Percentiles rank a stretch among this genome's conserved stretches.
Evolutionary conservation across 1,284 basidiomycete species (phyloP).

Genomic region (Hymenochaete sp.): DNA sequence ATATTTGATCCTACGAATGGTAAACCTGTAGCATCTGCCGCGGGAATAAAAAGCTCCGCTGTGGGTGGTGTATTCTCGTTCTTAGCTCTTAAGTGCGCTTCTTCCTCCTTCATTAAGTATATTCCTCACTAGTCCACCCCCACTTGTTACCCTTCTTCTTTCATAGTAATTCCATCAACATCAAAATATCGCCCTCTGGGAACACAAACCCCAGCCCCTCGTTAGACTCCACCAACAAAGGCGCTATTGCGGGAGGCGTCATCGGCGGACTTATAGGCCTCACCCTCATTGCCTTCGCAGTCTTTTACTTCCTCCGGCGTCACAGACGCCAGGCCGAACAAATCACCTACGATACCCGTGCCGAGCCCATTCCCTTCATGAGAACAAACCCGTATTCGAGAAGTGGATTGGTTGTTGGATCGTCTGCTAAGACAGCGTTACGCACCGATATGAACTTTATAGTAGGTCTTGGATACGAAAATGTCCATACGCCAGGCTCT

Average conservation of each 20-base stretch:
- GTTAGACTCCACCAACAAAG: constrained; percentile 6
- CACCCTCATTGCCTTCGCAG: constrained; percentile 2
- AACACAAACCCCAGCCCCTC: constrained; percentile 11
- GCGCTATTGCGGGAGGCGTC: constrained; percentile 17
- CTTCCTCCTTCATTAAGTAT: neutral
- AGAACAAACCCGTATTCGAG: too few relatives aligned
- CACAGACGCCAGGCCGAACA: neutral
- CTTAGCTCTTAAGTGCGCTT: constrained; percentile 6
- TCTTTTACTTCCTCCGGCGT: constrained; percentile 13
- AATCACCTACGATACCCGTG: too few relatives aligned
- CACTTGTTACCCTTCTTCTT: neutral
- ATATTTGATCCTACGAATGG: constrained; percentile 26
- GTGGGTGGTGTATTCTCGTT: constrained; percentile 28
- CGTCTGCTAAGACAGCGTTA: too few relatives aligned
- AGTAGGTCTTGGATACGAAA: too few relatives aligned
- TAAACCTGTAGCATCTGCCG: neutral
- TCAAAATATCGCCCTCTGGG: constrained; percentile 1
- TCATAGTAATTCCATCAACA: constrained; percentile 6
- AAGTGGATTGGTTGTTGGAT: too few relatives aligned
- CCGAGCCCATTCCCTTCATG: too few relatives aligned
- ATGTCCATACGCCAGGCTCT: too few relatives aligned
- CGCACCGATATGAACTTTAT: too few relatives aligned
- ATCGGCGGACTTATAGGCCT: constrained; percentile 11
- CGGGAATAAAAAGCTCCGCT: constrained; percentile 22
- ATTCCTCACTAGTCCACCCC: neutral